Evolutionary conservation across 2,329 filamentous ascomycete species (phyloP).

Genomic region (Nemania bipapillata): DNA sequence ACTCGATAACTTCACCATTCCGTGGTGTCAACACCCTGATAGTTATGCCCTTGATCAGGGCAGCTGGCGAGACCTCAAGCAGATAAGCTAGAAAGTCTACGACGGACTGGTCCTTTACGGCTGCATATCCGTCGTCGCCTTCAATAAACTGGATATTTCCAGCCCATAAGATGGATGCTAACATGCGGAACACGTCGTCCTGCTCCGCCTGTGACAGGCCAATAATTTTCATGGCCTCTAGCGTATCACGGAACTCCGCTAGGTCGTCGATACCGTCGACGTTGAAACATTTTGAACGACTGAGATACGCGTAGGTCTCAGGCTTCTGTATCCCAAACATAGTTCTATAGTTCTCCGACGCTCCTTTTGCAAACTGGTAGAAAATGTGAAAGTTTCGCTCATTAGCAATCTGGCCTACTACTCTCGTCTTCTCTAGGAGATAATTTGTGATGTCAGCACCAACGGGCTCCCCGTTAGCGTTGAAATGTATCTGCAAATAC

Average conservation of each 20-base stretch:
- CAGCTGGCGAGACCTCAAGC: conserved; percentile 82
- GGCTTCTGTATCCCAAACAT: conserved; percentile 91
- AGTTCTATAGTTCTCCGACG: conserved; percentile 84
- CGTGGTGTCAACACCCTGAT: conserved; percentile 81
- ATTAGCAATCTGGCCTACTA: conserved; percentile 92
- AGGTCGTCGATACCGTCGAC: conserved; percentile 93
- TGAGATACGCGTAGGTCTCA: conserved; percentile 93
- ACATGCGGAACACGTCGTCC: conserved; percentile 95
- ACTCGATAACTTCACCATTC: conserved; percentile 74
- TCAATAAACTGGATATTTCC: conserved; percentile 93
- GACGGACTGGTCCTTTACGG: conserved; percentile 86
- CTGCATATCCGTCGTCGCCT: conserved; percentile 87
- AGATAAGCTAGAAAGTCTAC: conserved; percentile 95
- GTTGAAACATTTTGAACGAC: conserved; percentile 91
- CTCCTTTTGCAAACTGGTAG: conserved; percentile 97
- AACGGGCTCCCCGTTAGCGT: conserved; percentile 86
- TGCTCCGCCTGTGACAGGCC: conserved; percentile 88
- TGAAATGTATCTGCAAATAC: conserved; percentile 97
- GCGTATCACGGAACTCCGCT: conserved; percentile 86
- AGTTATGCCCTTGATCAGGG: conserved; percentile 87
- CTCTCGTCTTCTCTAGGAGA: conserved; percentile 91
- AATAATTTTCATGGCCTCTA: conserved; percentile 95
- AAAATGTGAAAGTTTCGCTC: conserved; percentile 99
- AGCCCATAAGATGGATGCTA: conserved; percentile 90
- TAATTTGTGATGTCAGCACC: conserved; percentile 99